Base-by-base conservation (phyloP, 140 eudicot genomes). In the Flaveria floridana region DNA sequence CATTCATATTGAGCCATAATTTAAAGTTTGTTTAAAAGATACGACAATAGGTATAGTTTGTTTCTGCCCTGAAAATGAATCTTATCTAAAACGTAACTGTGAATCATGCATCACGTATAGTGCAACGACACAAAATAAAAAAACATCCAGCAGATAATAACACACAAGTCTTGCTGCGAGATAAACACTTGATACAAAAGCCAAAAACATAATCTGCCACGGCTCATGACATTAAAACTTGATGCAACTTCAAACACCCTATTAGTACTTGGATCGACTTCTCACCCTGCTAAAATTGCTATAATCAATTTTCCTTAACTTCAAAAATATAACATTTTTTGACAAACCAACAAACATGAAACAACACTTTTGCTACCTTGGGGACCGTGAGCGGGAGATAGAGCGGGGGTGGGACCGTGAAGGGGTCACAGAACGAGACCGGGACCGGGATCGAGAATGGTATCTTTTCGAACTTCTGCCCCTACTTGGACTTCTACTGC, bases 401-500 rank as follows among this genome's bases (percentile, higher is more conserved):
- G 90, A 86, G n/a, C 80, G 85, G 62, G 89, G 75, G 19, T 34
- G 80, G 13, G 89, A 70, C 76, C 65, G 86, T 13, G 37, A 10
- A 46, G 80, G 84, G 46, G 80, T 53, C 65, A 48, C 75, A 20
- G 84, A 80, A 64, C 78, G 78, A 7, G 83, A 87, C 80, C 80
- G 83, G 10, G 97, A 90, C 0, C 80, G 83, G 13, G 97, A 90
- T 18, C 91, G 82, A 0, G 98, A 93, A 74, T 58, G 73, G 68
- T 75, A 69, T 76, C 87, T 86, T 19, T 91, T 77, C 55, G 94
- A 86, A 84, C 96, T 82, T 82, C 88, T 80, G 25, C 82, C 87
- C 78, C 88, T 87, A 72, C 94, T 88, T 56, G 84, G 97, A 75
- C 99, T 93, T 82, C 90, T 84, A 74, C 98, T 90, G 48, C 81